Evolutionary conservation across 176 grass and related monocot species (phyloP), one percentile per base, ranked within the genome.

Genomic region (Guadua angustifolia): DNA sequence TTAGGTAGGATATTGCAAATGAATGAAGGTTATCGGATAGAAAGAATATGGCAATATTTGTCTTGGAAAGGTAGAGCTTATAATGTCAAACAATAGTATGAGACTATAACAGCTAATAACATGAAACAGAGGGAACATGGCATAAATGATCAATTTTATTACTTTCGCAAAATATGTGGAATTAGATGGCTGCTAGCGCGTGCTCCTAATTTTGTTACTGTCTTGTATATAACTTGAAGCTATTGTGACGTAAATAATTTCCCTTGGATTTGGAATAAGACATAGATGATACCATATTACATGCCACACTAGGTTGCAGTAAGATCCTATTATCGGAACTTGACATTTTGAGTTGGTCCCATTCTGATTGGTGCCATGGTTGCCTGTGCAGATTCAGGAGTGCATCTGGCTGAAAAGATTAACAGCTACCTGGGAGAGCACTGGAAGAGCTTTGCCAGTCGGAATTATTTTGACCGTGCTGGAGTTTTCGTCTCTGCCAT

Each of bases 401-500:
- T 94, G 8, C 92, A 92, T 84, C 53, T 90, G 67, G 87, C 93
- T 63, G 88, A 94, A 79, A 92, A 72, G 79, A 82, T 94, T 39
- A 92, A 94, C 78, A 81, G 47, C 61, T 90, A 90, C 73, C 51
- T 94, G 39, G 79, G 65, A 35, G 46, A 88, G 26, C 71, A 88
- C 44, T 94, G 93, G 93, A 86, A 78, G 82, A 90, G 40, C 87
- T 92, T 94, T 49, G 83, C 82, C 5, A 74, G 50, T 40, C 79
- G 56, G 59, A 92, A 94, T 71, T 90, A 94, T 51, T 94, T 92
- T 26, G 90, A 94, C 42, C 85, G 0, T 36, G 50, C 86, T 83
- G 93, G 93, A 78, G 67, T 94, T 66, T 94, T 94, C 53, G 59
- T 94, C 45, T 92, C 93, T 44, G 75, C 88, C 18, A 58, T 92